phyloP scores from a whole-genome alignment of 225 moss, liverwort and hornwort species.

The Sphagnum tenellum region DNA sequence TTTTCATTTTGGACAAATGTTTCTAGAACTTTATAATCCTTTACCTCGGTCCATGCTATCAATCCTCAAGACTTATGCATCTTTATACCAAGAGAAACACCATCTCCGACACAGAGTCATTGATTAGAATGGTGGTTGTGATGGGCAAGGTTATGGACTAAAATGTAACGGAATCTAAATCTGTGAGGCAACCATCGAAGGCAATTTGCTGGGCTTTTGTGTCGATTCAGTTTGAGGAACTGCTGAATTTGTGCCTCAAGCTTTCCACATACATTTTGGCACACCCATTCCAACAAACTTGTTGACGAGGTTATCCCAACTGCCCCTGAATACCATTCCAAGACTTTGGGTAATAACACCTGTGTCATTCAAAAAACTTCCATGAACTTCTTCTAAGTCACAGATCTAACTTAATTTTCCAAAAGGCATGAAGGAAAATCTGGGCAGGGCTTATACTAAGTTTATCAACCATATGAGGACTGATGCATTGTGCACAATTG shows the following conservation, averaged over 20 bases:
- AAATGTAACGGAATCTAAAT: constrained; percentile 73
- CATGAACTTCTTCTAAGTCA: background rate
- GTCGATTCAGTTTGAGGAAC: constrained; percentile 48
- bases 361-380: background rate
- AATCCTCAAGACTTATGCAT: no score
- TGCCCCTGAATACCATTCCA: constrained; percentile 79
- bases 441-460: no score
- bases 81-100: no score
- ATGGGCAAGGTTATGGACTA: constrained; percentile 55
- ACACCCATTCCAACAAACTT: constrained; percentile 46
- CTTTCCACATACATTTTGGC: constrained; percentile 39
- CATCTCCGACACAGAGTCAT: no score
- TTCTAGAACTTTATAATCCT: no score
- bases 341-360: constrained; percentile 70
- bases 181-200: constrained; percentile 78
- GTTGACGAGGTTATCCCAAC: constrained; percentile 20
- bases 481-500: background rate
- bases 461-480: no score
- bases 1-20: no score
- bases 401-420: no score
- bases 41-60: no score
- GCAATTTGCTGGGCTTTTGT: constrained; percentile 37
- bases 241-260: constrained; percentile 48
- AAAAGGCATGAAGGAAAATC: no score
- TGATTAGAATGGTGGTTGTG: constrained; percentile 8